Evolutionary conservation across 352 stramenopile genomes (phyloP).

Genomic region (Globisporangium spiculum): DNA sequence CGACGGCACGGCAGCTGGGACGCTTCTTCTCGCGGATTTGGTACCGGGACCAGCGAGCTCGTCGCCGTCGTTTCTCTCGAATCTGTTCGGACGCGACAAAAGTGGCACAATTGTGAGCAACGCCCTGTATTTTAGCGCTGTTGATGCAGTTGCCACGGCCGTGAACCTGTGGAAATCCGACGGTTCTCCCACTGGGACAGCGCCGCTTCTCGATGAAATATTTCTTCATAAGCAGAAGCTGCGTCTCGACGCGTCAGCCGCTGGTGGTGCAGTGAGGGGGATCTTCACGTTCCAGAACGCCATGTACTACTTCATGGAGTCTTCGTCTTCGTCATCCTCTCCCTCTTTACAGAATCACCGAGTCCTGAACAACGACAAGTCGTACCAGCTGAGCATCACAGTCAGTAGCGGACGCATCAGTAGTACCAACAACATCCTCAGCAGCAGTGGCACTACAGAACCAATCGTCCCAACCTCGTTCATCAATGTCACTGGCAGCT

Average conservation of each 20-base stretch:
- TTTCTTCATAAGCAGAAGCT: slow-evolving; percentile 19
- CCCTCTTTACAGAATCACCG: background rate
- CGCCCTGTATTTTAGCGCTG: slow-evolving; percentile 28
- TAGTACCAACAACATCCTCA: background rate
- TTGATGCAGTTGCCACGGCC: slow-evolving; percentile 10
- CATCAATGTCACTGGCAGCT: slow-evolving; percentile 16
- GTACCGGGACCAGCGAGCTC: slow-evolving; percentile 24
- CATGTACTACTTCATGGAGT: slow-evolving; percentile 24
- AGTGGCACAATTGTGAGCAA: slow-evolving; percentile 11
- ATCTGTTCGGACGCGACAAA: slow-evolving; percentile 5
- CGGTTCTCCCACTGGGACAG: slow-evolving; percentile 24
- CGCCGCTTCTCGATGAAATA: slow-evolving; percentile 22
- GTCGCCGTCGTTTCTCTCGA: slow-evolving; percentile 24
- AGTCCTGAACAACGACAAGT: background rate
- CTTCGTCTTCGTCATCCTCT: background rate
- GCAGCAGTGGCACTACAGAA: background rate
- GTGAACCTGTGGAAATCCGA: slow-evolving; percentile 34
- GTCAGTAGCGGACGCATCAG: slow-evolving; percentile 23
- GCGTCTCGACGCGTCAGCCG: slow-evolving; percentile 3
- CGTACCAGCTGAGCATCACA: slow-evolving; percentile 22
- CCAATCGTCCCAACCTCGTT: background rate
- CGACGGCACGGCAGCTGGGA: slow-evolving; percentile 45
- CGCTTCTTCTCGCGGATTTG: slow-evolving; percentile 35
- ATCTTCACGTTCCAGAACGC: slow-evolving; percentile 23
- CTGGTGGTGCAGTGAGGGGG: background rate